Conservation (phyloP, 768 basidiomycete species). For the Ramaria sp. region DNA sequence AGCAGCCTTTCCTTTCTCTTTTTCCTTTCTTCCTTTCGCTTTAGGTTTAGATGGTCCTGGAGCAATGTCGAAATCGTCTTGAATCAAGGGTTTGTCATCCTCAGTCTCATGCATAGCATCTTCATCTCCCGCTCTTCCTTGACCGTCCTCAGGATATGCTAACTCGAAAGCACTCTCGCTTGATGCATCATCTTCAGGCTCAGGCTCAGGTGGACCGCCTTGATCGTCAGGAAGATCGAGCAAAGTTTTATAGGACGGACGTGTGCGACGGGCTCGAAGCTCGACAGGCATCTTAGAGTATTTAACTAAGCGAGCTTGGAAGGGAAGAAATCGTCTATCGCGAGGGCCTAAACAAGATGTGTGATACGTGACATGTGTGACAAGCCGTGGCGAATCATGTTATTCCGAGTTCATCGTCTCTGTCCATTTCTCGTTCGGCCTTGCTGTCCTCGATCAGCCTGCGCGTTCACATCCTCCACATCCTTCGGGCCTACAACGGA, state of each 20-base stretch:
- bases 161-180: constrained; percentile 46
- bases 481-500: background rate
- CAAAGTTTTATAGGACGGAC: constrained; percentile 36
- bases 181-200: constrained; percentile 22
- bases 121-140: constrained; percentile 16
- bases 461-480: background rate
- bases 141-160: constrained; percentile 22
- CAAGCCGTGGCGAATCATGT: background rate
- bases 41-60: constrained; percentile 18
- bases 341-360: too few species aligned
- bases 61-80: constrained; percentile 13
- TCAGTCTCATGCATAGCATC: constrained; percentile 7
- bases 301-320: too few species aligned
- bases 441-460: background rate
- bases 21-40: constrained; percentile 21
- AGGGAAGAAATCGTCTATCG: too few species aligned
- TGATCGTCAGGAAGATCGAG: constrained; percentile 24
- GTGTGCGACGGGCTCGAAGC: constrained; percentile 45
- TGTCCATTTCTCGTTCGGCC: background rate
- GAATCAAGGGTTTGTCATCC: background rate
- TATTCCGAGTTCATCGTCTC: background rate
- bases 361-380: background rate
- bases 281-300: background rate
- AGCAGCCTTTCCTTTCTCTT: background rate
- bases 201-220: constrained; percentile 12